Percentiles rank a stretch among this genome's conserved stretches.
Evolutionary conservation across 2,329 filamentous ascomycete species (phyloP).

Genomic region (Biscogniauxia mediterranea): DNA sequence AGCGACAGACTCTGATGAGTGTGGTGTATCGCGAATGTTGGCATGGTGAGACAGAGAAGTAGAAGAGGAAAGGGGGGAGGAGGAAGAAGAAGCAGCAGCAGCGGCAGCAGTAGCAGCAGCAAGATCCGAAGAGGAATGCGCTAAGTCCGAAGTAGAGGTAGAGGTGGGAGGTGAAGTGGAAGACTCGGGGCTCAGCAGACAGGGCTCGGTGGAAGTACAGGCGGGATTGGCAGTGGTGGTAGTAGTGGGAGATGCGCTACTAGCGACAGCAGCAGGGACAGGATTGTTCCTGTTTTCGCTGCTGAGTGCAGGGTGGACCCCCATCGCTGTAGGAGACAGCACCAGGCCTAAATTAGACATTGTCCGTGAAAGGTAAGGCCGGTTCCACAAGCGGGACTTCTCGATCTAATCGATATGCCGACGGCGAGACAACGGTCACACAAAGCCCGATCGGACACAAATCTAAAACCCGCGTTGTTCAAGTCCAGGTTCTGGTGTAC

Average conservation of each 20-base stretch:
- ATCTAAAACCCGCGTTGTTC: background rate
- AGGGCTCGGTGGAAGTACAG: conserved; percentile 9
- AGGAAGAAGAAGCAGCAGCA: conserved; percentile 6
- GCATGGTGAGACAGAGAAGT: conserved; percentile 22
- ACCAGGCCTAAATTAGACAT: conserved; percentile 22
- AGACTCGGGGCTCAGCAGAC: conserved; percentile 5
- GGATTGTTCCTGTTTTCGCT: conserved; percentile 16
- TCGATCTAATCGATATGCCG: background rate
- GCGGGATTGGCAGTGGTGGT: background rate
- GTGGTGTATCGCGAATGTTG: conserved; percentile 14
- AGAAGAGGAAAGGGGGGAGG: background rate
- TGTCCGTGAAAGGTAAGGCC: conserved; percentile 7
- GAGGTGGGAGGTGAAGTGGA: conserved; percentile 2
- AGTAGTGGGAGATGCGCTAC: conserved; percentile 9
- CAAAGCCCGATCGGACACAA: background rate
- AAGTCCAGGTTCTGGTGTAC: too few relatives aligned
- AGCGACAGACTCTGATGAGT: conserved; percentile 22
- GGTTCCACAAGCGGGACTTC: background rate
- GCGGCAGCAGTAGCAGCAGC: conserved; percentile 12
- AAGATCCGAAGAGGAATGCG: conserved; percentile 9
- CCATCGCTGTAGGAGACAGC: conserved; percentile 22
- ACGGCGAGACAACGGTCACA: background rate
- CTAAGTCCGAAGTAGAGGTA: conserved; percentile 21
- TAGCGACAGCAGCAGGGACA: conserved; percentile 4
- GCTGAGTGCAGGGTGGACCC: conserved; percentile 23